Evolutionary conservation across 345 rosid genomes (phyloP).

Genomic region (Euphorbia tirucalli): DNA sequence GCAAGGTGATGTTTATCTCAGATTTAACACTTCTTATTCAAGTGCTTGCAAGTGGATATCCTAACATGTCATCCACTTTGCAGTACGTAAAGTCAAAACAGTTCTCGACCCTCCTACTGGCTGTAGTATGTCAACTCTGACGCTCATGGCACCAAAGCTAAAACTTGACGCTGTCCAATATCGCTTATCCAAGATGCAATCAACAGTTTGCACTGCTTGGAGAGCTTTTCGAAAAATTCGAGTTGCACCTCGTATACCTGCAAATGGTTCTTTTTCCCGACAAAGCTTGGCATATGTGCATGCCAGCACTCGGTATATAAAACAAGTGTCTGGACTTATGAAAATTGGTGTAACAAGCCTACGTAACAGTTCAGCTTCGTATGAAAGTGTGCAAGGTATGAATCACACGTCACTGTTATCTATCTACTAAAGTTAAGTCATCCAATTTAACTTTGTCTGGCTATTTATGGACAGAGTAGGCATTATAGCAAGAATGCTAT

Average conservation of each 20-base stretch:
- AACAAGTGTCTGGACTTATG: constrained; percentile 91
- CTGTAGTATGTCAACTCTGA: constrained; percentile 73
- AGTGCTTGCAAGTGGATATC: constrained; percentile 10
- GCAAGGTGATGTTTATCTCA: constrained; percentile 53
- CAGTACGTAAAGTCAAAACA: constrained; percentile 90
- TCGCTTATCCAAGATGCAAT: constrained; percentile 59
- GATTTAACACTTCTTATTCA: constrained; percentile 3
- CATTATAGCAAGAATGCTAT: not conserved
- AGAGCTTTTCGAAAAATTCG: constrained; percentile 58
- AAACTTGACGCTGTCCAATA: constrained; percentile 56
- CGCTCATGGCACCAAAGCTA: constrained; percentile 52
- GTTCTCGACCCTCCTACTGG: constrained; percentile 73
- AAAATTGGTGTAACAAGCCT: constrained; percentile 88
- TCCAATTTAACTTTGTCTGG: not conserved
- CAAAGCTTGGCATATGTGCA: constrained; percentile 91
- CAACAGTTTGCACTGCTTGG: constrained; percentile 65
- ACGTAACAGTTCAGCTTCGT: constrained; percentile 86
- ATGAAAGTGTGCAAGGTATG: constrained; percentile 82
- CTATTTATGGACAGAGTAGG: not conserved
- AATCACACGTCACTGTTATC: not conserved
- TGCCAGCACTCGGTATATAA: constrained; percentile 87
- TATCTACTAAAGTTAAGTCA: not conserved
- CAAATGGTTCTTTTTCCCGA: constrained; percentile 73
- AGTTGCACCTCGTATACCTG: constrained; percentile 56
- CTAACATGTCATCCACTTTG: constrained; percentile 20